Conservation (phyloP, 2,329 filamentous ascomycete species). For the Pyricularia grisea region DNA sequence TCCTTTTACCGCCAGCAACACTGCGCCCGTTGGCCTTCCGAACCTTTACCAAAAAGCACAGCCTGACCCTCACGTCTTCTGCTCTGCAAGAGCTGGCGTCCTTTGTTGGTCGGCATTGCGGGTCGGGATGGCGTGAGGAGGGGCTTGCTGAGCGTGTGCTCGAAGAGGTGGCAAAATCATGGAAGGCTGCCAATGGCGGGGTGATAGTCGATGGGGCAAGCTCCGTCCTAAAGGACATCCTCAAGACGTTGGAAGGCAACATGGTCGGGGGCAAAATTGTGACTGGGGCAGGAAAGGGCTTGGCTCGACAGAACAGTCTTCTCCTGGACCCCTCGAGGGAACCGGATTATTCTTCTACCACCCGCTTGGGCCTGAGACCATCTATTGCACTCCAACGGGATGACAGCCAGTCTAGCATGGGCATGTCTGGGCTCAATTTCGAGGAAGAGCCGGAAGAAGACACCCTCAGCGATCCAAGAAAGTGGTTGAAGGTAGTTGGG, state of each 20-base stretch:
- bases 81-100: constrained; percentile 75
- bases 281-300: constrained; percentile 31
- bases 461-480: constrained; percentile 56
- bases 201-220: constrained; percentile 83
- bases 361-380: constrained; percentile 42
- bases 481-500: constrained; percentile 75
- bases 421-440: constrained; percentile 42
- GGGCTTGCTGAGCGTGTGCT: constrained; percentile 86
- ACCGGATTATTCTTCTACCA: constrained; percentile 40
- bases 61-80: constrained; percentile 80
- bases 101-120: constrained; percentile 90
- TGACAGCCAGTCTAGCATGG: constrained; percentile 58
- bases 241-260: constrained; percentile 75
- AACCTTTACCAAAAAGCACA: constrained; percentile 96
- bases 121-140: constrained; percentile 92
- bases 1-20: constrained; percentile 78
- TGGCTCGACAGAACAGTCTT: constrained; percentile 56
- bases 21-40: constrained; percentile 86
- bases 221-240: constrained; percentile 67
- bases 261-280: constrained; percentile 77
- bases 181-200: constrained; percentile 83
- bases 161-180: constrained; percentile 82
- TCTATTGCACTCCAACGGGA: constrained; percentile 36
- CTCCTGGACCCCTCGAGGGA: constrained; percentile 47
- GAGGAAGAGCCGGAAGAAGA: constrained; percentile 50